These are phyloP conservation scores for Euptelea pleiosperma DNA, from an alignment of 164 flowering plant species.

Conservation along the genomic window DNA sequence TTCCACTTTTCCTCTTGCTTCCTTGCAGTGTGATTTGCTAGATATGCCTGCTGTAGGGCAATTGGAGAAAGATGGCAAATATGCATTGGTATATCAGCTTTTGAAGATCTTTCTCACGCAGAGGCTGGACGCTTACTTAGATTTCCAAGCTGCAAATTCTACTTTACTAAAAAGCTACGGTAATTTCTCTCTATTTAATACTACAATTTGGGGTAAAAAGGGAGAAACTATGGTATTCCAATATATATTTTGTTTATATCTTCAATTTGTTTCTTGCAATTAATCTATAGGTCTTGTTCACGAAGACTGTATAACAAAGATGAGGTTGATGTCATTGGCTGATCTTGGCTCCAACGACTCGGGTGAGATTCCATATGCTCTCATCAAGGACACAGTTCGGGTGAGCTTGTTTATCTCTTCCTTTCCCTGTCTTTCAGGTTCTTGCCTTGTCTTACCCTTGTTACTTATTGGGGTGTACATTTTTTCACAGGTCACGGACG, in stretches of 20 bases:
- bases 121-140: slow-evolving; percentile 78
- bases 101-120: slow-evolving; percentile 78
- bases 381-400: slow-evolving; percentile 69
- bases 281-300: slow-evolving; percentile 64
- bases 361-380: slow-evolving; percentile 67
- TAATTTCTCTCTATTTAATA: slow-evolving; percentile 23
- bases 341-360: slow-evolving; percentile 71
- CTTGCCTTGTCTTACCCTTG: background rate
- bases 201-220: too few relatives aligned
- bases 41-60: slow-evolving; percentile 88
- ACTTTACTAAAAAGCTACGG: slow-evolving; percentile 65
- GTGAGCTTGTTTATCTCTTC: slow-evolving; percentile 29
- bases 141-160: slow-evolving; percentile 76
- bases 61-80: slow-evolving; percentile 80
- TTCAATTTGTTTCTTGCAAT: slow-evolving; percentile 12
- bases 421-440: background rate
- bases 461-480: background rate
- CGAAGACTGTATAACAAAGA: slow-evolving; percentile 88
- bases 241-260: background rate
- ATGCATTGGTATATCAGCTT: slow-evolving; percentile 71
- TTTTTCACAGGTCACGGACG: slow-evolving; percentile 52
- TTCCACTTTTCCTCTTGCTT: background rate
- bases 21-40: slow-evolving; percentile 84
- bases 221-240: background rate
- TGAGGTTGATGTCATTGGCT: slow-evolving; percentile 84